Conservation (phyloP, 495 filamentous ascomycete species). For the Penicillium odoratum region DNA sequence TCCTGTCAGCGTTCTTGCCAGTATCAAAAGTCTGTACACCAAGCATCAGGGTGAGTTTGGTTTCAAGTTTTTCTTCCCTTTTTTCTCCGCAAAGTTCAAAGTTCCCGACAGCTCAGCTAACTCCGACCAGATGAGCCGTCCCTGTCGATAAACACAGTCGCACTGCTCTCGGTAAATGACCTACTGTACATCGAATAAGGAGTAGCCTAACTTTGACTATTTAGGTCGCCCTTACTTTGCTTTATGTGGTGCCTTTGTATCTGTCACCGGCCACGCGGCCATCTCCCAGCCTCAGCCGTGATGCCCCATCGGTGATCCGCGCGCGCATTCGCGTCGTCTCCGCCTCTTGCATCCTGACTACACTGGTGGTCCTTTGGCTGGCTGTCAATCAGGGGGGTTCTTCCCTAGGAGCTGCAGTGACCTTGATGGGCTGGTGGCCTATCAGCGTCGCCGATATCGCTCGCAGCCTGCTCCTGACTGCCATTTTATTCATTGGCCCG, state of each 20-base stretch:
- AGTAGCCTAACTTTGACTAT: slow-evolving; percentile 6
- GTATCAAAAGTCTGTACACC: slow-evolving; percentile 39
- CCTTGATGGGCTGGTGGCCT: slow-evolving; percentile 75
- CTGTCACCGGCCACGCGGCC: slow-evolving; percentile 75
- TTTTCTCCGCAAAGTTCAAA: not conserved
- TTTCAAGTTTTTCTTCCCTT: not conserved
- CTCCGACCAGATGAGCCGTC: slow-evolving; percentile 41
- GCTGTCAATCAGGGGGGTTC: slow-evolving; percentile 47
- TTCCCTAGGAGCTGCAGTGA: slow-evolving; percentile 54
- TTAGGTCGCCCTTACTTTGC: slow-evolving; percentile 71
- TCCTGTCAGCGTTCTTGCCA: slow-evolving; percentile 36
- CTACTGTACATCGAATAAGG: not conserved
- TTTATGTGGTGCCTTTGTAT: slow-evolving; percentile 94
- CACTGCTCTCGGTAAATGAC: slow-evolving; percentile 48
- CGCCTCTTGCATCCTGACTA: slow-evolving; percentile 63
- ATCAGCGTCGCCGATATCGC: slow-evolving; percentile 60
- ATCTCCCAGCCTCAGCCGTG: slow-evolving; percentile 76
- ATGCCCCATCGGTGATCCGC: slow-evolving; percentile 87
- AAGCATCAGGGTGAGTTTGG: slow-evolving; percentile 35
- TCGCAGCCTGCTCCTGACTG: slow-evolving; percentile 62
- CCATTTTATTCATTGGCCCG: slow-evolving; percentile 80
- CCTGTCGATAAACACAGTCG: slow-evolving; percentile 48
- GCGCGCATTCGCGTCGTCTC: slow-evolving; percentile 79
- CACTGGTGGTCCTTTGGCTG: slow-evolving; percentile 61
- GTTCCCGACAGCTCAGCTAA: not conserved